phyloP scores from a whole-genome alignment of 163 green algal species.

The Coccomyxa subellipsoidea region DNA sequence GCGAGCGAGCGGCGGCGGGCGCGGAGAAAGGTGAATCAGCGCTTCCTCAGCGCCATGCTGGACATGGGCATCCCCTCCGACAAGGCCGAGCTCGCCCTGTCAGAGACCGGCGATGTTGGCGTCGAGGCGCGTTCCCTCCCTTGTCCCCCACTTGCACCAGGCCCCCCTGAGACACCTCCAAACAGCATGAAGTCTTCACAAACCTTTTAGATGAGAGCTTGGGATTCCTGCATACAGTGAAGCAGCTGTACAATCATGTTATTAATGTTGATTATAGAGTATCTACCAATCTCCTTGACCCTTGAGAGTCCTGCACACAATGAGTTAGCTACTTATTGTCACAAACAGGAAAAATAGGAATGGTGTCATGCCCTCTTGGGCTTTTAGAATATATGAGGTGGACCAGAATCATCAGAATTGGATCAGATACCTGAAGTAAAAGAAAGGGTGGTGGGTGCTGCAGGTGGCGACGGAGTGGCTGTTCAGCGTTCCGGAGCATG shows the following conservation, averaged over 20 bases:
- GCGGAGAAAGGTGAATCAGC: slow-evolving; percentile 68
- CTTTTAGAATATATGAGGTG: too few species aligned
- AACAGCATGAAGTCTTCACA: not conserved
- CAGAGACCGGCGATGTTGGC: slow-evolving; percentile 79
- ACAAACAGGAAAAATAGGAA: too few species aligned
- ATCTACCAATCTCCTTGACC: too few species aligned
- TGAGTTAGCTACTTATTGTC: too few species aligned
- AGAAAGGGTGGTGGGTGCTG: not conserved
- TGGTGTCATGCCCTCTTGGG: too few species aligned
- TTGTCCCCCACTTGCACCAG: too few species aligned
- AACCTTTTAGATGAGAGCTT: too few species aligned
- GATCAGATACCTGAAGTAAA: not conserved
- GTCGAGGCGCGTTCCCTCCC: slow-evolving; percentile 74
- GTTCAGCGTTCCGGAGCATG: slow-evolving; percentile 49
- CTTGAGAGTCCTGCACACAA: too few species aligned
- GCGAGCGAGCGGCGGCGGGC: slow-evolving; percentile 38
- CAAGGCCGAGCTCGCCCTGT: slow-evolving; percentile 75
- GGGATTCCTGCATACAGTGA: too few species aligned
- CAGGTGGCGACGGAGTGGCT: slow-evolving; percentile 81
- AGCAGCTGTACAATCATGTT: too few species aligned
- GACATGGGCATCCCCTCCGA: slow-evolving; percentile 87
- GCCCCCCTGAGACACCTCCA: not conserved
- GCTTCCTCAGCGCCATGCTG: slow-evolving; percentile 70
- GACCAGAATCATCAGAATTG: too few species aligned
- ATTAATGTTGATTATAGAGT: too few species aligned